Evolutionary conservation across 768 basidiomycete genomes (phyloP).

Genomic region (Ramaria rubella): DNA sequence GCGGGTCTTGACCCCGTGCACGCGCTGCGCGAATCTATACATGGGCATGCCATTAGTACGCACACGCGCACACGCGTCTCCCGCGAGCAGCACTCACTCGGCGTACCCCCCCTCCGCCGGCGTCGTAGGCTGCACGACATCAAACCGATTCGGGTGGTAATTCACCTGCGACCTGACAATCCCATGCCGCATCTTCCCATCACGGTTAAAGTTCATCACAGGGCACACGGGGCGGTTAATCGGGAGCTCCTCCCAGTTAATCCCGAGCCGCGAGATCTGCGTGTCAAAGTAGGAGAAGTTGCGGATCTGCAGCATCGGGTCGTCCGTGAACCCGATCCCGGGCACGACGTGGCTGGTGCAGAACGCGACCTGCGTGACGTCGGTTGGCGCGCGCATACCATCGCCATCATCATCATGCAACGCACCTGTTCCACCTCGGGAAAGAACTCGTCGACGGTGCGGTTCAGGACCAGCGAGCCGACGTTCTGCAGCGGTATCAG

Average conservation of each 20-base stretch:
- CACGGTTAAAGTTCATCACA: constrained; percentile 61
- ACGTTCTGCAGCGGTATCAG: constrained; percentile 70
- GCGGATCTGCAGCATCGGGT: constrained; percentile 75
- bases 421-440: constrained; percentile 69
- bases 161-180: constrained; percentile 58
- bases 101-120: constrained; percentile 43
- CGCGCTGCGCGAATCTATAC: constrained; percentile 37
- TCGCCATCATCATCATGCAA: too few relatives aligned
- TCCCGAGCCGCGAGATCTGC: constrained; percentile 70
- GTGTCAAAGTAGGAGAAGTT: constrained; percentile 89
- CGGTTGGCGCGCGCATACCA: too few relatives aligned
- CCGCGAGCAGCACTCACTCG: constrained; percentile 35
- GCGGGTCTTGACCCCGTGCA: constrained; percentile 51
- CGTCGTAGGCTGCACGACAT: constrained; percentile 42
- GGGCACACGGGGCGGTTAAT: constrained; percentile 80
- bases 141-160: constrained; percentile 78
- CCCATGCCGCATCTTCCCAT: constrained; percentile 49
- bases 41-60: not conserved
- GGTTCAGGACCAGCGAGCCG: constrained; percentile 64
- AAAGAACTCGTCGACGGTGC: constrained; percentile 70
- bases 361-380: constrained; percentile 53
- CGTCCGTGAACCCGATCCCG: constrained; percentile 40
- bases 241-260: constrained; percentile 78
- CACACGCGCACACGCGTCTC: too few relatives aligned
- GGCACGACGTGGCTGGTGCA: constrained; percentile 60